A percentile compares a stretch with the other conserved stretches of the same genome.
Evolutionary conservation across 1,284 basidiomycete species (phyloP).

Genomic region (Apiotrichum sp.): DNA sequence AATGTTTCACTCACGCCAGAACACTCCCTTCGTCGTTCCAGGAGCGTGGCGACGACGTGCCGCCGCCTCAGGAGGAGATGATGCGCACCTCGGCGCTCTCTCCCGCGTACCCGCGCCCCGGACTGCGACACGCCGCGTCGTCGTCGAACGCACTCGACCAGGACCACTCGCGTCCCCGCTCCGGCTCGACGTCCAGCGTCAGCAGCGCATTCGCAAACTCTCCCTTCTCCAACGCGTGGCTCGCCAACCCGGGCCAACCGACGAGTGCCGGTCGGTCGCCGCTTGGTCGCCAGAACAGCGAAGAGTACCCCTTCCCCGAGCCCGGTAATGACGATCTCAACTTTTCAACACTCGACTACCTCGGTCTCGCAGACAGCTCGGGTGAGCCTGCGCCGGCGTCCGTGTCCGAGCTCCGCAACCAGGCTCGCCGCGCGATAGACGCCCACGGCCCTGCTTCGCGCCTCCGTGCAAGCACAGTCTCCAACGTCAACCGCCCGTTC

Average conservation of each 20-base stretch:
- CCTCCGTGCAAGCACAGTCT: slow-evolving; percentile 81
- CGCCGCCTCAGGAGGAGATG: slow-evolving; percentile 7
- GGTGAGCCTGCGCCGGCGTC: slow-evolving; percentile 60
- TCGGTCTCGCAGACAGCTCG: slow-evolving; percentile 64
- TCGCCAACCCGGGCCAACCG: slow-evolving; percentile 52
- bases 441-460: slow-evolving; percentile 60
- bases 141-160: slow-evolving; percentile 53
- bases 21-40: slow-evolving; percentile 44
- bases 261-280: slow-evolving; percentile 25
- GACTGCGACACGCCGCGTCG: slow-evolving; percentile 66
- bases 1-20: slow-evolving; percentile 11
- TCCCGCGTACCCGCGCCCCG: slow-evolving; percentile 43
- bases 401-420: slow-evolving; percentile 73
- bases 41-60: slow-evolving; percentile 22
- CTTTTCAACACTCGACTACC: slow-evolving; percentile 88
- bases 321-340: slow-evolving; percentile 64
- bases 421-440: slow-evolving; percentile 78
- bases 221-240: slow-evolving; percentile 81
- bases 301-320: slow-evolving; percentile 4
- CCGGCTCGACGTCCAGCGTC: slow-evolving; percentile 74
- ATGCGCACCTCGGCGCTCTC: slow-evolving; percentile 36
- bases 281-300: slow-evolving; percentile 20
- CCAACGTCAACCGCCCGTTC: slow-evolving; percentile 60
- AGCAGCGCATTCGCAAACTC: slow-evolving; percentile 79
- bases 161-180: slow-evolving; percentile 73